These are phyloP conservation scores for Przewalskia tangutica DNA, from an alignment of 257 asterid genomes.

Conservation along the genomic window DNA sequence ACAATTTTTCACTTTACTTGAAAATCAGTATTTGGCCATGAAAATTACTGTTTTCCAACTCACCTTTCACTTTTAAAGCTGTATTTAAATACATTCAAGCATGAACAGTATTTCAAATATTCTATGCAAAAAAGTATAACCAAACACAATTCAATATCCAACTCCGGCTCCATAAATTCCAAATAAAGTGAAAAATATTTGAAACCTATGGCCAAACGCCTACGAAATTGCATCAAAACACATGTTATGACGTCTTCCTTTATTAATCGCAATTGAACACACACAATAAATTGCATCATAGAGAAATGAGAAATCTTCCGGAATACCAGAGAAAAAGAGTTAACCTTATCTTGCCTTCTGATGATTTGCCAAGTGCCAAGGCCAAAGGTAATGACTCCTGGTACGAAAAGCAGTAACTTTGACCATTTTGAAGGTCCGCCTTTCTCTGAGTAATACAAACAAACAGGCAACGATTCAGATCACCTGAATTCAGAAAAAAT, in stretches of 20 bases:
- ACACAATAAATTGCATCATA: background rate
- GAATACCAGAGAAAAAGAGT: background rate
- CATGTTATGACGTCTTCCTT: background rate
- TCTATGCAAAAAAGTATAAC: too few species aligned
- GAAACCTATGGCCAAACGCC: too few species aligned
- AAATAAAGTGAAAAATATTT: too few species aligned
- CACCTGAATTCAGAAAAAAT: background rate
- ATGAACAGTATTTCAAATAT: too few species aligned
- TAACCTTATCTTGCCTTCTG: conserved; percentile 88
- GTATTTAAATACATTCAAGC: too few species aligned
- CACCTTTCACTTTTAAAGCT: too few species aligned
- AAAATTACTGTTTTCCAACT: too few species aligned
- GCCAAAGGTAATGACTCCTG: conserved; percentile 87
- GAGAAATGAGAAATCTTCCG: background rate
- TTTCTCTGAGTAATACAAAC: conserved; percentile 32
- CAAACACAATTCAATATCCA: too few species aligned
- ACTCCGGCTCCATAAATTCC: too few species aligned
- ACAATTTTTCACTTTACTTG: too few species aligned
- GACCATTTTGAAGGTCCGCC: conserved; percentile 58
- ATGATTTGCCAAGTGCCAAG: conserved; percentile 95
- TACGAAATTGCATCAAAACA: background rate
- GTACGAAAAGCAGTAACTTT: conserved; percentile 72
- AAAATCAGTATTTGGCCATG: too few species aligned
- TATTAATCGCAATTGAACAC: background rate
- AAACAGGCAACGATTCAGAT: background rate